A percentile compares a stretch with the other conserved stretches of the same genome.
phyloP scores from a whole-genome alignment of 108 stramenopile genomes.

The Cyclotella baltica region DNA sequence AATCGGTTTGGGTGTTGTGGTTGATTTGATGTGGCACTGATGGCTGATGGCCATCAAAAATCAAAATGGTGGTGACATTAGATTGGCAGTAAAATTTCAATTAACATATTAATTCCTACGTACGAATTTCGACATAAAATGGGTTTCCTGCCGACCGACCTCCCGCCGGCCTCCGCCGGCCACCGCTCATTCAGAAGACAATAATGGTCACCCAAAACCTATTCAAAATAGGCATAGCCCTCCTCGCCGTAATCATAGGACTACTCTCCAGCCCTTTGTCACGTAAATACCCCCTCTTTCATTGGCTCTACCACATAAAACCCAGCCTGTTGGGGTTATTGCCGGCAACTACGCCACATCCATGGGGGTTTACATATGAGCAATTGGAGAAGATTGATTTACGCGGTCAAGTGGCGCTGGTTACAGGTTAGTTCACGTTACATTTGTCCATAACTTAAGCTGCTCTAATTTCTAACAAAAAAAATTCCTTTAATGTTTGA shows the following conservation, averaged over 20 bases:
- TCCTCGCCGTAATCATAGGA: conserved; percentile 24
- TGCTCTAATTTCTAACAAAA: neutral
- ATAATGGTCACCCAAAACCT: neutral
- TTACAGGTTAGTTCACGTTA: conserved; percentile 46
- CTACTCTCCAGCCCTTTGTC: conserved; percentile 32
- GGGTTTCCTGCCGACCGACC: neutral
- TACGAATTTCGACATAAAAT: too few relatives aligned
- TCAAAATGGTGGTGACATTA: too few relatives aligned
- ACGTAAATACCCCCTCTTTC: conserved; percentile 22
- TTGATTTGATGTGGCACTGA: too few relatives aligned
- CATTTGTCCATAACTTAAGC: neutral
- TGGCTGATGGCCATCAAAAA: too few relatives aligned
- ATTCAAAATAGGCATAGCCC: conserved; percentile 6
- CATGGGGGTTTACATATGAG: conserved; percentile 36
- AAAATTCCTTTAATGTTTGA: neutral
- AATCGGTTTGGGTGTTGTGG: too few relatives aligned
- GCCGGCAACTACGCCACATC: conserved; percentile 11
- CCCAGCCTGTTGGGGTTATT: conserved; percentile 21
- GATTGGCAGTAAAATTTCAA: too few relatives aligned
- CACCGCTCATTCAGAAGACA: neutral
- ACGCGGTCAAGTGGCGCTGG: conserved; percentile 60
- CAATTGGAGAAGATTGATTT: conserved; percentile 35
- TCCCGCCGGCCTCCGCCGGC: neutral
- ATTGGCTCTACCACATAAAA: conserved; percentile 2
- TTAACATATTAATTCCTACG: too few relatives aligned